Base-by-base conservation (phyloP, 1,284 basidiomycete species). In the Puccinia hordei region DNA sequence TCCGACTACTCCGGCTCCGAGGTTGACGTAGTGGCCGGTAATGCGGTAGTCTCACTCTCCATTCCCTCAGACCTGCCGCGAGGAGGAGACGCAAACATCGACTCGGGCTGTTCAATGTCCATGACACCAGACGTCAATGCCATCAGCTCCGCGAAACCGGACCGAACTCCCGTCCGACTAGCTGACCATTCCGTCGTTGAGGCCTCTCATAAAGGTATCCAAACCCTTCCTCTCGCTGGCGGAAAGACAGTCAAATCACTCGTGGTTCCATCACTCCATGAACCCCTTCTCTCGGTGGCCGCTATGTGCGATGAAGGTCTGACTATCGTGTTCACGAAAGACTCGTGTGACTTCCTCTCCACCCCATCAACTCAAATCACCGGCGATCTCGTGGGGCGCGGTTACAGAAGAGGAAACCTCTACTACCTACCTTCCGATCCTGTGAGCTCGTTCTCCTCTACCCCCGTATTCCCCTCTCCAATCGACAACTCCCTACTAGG, bases 101-200 rank as follows among this genome's bases (percentile, higher is more conserved):
- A 41, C 38, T 41, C 38, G 38, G 71, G 49, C 9, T 73, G 71
- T 22, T 73, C 33, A 3, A 35, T 73, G 19, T 55, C 71, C 4
- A 73, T 73, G 71, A 73, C 71, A 2, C 71, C 51, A 13, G 46
- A 73, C 17, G 46, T 73, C 49, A 17, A 51, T 41, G 38, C 38
- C 6, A 41, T 41, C 4, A 41, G 38, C 38, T 41, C 38, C 38
- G 38, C 38, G 38, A 41, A 41, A 41, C 12, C 38, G 6, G 38
- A 41, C 12, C 38, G 38, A 41, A 41, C 38, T 41, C 38, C 38
- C 12, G 38, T 41, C 38, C 38, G 38, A 41, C 38, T 41, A 12
- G 38, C 38, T 12, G 38, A 41, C 38, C 35, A 61, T 17, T 75
- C 73, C 5, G 4, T 44, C 2, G 59, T 75, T 24, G 19, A 53